These are phyloP conservation scores for Wickerhamiella australiensis DNA, from an alignment of 805 yeast genomes.

Conservation along the genomic window DNA sequence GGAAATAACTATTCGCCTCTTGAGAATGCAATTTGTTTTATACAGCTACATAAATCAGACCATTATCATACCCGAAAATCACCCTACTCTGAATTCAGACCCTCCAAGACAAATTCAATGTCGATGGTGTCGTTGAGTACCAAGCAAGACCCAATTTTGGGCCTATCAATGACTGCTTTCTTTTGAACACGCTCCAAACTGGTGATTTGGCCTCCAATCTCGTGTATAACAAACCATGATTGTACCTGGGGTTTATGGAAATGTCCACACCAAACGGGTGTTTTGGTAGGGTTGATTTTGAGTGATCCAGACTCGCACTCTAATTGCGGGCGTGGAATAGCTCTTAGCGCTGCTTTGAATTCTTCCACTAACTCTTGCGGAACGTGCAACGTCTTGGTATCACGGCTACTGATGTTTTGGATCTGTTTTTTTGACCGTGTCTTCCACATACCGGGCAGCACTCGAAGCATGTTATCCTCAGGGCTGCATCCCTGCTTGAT, in stretches of 20 bases:
- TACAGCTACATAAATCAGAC: neutral
- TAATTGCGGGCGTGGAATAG: slow-evolving; percentile 48
- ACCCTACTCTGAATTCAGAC: neutral
- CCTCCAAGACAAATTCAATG: slow-evolving; percentile 16
- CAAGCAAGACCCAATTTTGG: slow-evolving; percentile 12
- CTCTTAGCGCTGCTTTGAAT: slow-evolving; percentile 42
- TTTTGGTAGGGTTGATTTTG: slow-evolving; percentile 28
- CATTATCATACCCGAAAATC: neutral
- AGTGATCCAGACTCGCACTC: slow-evolving; percentile 15
- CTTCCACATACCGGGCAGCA: slow-evolving; percentile 18
- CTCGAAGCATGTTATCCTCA: slow-evolving; percentile 16
- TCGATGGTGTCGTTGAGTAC: slow-evolving; percentile 23
- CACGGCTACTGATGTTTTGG: slow-evolving; percentile 25
- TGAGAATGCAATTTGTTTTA: too few relatives aligned
- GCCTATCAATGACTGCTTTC: slow-evolving; percentile 20
- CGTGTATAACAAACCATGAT: slow-evolving; percentile 74
- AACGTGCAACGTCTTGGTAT: slow-evolving; percentile 35
- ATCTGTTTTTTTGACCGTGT: slow-evolving; percentile 15
- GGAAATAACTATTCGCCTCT: too few relatives aligned
- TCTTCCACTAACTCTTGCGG: slow-evolving; percentile 33
- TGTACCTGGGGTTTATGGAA: slow-evolving; percentile 89
- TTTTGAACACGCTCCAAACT: slow-evolving; percentile 72
- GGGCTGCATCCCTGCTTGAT: slow-evolving; percentile 53
- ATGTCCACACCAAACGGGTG: slow-evolving; percentile 57
- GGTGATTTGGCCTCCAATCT: slow-evolving; percentile 40